Evolutionary conservation across 306 rosid genomes (phyloP).

Genomic region (Lagenaria siceraria): DNA sequence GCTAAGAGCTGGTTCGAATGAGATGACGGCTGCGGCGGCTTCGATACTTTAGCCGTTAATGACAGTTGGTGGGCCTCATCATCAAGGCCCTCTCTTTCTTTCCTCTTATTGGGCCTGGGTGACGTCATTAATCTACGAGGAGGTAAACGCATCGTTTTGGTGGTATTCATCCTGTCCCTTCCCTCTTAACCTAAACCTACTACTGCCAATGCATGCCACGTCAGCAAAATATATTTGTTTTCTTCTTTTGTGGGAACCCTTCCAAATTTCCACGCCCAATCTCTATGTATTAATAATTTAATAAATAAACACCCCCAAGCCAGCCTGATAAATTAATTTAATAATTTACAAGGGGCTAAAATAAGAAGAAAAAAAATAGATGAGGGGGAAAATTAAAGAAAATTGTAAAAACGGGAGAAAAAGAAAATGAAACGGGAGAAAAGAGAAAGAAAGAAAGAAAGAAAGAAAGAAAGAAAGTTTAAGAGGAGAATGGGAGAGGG

Average conservation of each 20-base stretch:
- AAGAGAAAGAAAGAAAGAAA: neutral
- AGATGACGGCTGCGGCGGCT: slow-evolving; percentile 12
- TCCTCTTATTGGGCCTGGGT: slow-evolving; percentile 32
- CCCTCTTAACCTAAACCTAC: neutral
- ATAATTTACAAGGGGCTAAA: neutral
- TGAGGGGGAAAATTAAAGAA: neutral
- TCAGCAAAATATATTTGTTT: slow-evolving; percentile 18
- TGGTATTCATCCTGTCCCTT: slow-evolving; percentile 38
- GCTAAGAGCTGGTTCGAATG: slow-evolving; percentile 45
- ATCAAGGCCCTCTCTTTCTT: slow-evolving; percentile 39
- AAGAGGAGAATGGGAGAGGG: neutral
- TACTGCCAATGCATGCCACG: slow-evolving; percentile 45
- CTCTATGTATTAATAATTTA: neutral
- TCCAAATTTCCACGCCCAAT: neutral
- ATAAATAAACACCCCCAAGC: neutral
- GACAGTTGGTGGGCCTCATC: slow-evolving; percentile 35
- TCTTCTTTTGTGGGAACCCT: neutral
- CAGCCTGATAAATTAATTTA: neutral
- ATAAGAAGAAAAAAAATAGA: neutral
- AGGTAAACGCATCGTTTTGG: slow-evolving; percentile 97
- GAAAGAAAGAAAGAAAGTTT: neutral
- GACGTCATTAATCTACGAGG: slow-evolving; percentile 73
- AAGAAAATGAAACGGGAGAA: neutral
- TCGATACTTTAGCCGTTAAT: slow-evolving; percentile 13
- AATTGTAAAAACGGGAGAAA: neutral